Evolutionary conservation across 192 early-diverging fungal species (phyloP).

Genomic region (Neocallimastix lanati): DNA sequence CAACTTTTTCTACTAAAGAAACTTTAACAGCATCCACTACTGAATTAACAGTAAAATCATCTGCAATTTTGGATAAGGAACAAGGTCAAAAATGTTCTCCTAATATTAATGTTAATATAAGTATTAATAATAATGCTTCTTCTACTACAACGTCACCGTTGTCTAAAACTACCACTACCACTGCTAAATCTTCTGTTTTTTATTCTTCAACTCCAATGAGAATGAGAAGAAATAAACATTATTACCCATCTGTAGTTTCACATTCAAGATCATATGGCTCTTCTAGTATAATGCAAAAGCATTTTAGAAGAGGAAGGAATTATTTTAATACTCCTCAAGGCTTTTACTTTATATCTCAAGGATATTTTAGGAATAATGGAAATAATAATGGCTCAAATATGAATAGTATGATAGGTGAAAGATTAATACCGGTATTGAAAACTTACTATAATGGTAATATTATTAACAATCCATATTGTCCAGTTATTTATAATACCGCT

Average conservation of each 20-base stretch:
- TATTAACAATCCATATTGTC: neutral
- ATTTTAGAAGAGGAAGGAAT: neutral
- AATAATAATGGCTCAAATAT: neutral
- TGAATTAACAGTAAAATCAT: neutral
- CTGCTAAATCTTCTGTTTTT: neutral
- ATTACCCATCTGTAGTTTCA: neutral
- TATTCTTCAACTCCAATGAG: neutral
- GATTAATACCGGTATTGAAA: too few relatives aligned
- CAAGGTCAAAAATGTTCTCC: neutral
- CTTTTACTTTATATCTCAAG: neutral
- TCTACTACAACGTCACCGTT: neutral
- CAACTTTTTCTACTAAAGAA: neutral
- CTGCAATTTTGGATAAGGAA: neutral
- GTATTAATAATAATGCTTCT: neutral
- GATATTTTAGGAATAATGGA: neutral
- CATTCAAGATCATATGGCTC: neutral
- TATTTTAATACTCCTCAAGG: neutral
- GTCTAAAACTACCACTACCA: neutral
- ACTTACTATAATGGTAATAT: neutral
- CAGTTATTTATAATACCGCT: neutral
- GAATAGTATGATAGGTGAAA: too few relatives aligned
- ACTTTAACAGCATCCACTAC: neutral
- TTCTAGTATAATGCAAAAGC: neutral
- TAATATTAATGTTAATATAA: neutral
- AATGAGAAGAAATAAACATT: neutral